phyloP scores from a whole-genome alignment of 495 filamentous ascomycete species.

The Neurospora tetrasperma region DNA sequence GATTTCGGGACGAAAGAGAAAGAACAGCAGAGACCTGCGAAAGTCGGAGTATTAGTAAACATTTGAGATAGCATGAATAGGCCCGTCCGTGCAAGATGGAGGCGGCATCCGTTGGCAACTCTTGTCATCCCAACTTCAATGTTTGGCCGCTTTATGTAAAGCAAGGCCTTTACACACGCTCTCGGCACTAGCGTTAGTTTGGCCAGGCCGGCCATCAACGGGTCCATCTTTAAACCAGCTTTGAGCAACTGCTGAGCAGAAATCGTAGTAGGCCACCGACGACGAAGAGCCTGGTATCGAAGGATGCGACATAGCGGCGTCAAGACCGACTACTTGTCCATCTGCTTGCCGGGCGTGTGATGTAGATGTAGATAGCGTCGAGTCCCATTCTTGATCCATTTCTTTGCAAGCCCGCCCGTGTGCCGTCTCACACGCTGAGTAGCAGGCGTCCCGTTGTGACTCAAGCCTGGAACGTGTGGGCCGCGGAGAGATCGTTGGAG shows the following conservation, averaged over 20 bases:
- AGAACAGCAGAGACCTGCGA: not conserved
- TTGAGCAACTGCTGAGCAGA: not conserved
- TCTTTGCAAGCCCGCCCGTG: not conserved
- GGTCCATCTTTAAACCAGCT: not conserved
- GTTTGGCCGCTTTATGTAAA: not conserved
- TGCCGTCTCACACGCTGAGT: not conserved
- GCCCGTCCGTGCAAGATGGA: not conserved
- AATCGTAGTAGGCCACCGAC: not conserved
- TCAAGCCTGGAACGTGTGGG: not conserved
- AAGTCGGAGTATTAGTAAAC: not conserved
- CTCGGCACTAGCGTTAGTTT: not conserved
- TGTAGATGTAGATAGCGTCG: not conserved
- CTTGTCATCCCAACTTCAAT: not conserved
- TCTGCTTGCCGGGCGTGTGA: not conserved
- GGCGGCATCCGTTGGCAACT: not conserved
- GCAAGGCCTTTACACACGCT: not conserved
- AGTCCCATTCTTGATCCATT: not conserved
- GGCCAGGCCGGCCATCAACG: not conserved
- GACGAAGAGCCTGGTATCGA: not conserved
- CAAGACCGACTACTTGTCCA: not conserved
- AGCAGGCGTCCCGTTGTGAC: not conserved
- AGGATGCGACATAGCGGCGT: not conserved
- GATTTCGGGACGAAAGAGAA: not conserved
- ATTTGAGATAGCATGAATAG: not conserved
- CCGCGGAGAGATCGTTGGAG: not conserved